These are phyloP conservation scores for Cladorrhinum sp. DNA, from an alignment of 2,329 filamentous ascomycete genomes.

Conservation along the genomic window DNA sequence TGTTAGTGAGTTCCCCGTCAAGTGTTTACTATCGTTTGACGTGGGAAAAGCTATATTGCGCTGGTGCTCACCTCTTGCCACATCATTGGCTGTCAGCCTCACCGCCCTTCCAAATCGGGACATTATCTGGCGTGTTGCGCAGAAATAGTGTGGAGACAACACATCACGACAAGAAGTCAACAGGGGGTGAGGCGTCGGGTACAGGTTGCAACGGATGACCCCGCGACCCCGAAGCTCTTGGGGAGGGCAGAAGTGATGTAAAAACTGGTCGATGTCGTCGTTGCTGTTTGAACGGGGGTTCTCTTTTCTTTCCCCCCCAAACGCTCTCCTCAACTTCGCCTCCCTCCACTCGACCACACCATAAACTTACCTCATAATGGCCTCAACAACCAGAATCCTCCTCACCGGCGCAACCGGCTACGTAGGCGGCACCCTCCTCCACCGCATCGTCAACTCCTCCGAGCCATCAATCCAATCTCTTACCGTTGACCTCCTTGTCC, in stretches of 20 bases:
- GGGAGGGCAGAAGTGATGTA: background rate
- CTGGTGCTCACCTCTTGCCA: too few species aligned
- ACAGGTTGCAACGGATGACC: too few species aligned
- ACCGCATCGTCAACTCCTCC: slow-evolving; percentile 15
- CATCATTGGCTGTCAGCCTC: too few species aligned
- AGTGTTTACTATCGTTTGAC: background rate
- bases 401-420: slow-evolving; percentile 22
- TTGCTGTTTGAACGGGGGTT: background rate
- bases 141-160: too few species aligned
- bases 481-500: slow-evolving; percentile 15
- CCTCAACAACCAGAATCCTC: slow-evolving; percentile 11
- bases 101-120: too few species aligned
- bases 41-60: too few species aligned
- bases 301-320: background rate
- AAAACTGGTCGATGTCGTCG: background rate
- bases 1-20: background rate
- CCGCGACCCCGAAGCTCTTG: too few species aligned
- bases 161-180: background rate
- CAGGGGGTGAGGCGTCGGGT: too few species aligned
- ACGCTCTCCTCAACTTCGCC: background rate
- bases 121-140: too few species aligned
- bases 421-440: slow-evolving; percentile 17
- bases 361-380: background rate
- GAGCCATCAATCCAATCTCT: slow-evolving; percentile 10
- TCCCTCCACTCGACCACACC: background rate